Evolutionary conservation across 2,329 filamentous ascomycete species (phyloP).

Genomic region (Hymenoscyphus occultus): DNA sequence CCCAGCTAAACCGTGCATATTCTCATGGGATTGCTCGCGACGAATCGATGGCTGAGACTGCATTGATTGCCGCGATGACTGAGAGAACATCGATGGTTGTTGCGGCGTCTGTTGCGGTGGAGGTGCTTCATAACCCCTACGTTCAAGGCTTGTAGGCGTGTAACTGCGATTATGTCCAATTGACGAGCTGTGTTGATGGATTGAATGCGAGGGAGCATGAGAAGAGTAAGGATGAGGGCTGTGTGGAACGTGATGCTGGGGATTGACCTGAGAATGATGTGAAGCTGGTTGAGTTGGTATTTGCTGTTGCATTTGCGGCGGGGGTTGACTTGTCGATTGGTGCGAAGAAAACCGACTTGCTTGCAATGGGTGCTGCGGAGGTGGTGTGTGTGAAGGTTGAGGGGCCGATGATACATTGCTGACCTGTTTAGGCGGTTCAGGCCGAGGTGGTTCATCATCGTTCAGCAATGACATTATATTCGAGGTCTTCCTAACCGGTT

Average conservation of each 20-base stretch:
- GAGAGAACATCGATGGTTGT: constrained; percentile 30
- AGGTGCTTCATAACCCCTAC: constrained; percentile 41
- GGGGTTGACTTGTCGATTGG: constrained; percentile 32
- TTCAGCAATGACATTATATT: constrained; percentile 62
- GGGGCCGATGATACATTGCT: constrained; percentile 26
- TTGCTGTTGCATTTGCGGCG: constrained; percentile 30
- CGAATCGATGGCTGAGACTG: constrained; percentile 30
- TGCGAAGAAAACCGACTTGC: constrained; percentile 40
- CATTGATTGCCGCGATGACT: constrained; percentile 31
- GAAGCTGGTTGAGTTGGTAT: constrained; percentile 44
- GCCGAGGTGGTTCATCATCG: constrained; percentile 45
- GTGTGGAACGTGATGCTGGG: constrained; percentile 39
- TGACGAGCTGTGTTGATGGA: constrained; percentile 48
- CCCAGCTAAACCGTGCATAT: constrained; percentile 30
- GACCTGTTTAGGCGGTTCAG: constrained; percentile 29
- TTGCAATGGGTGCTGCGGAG: constrained; percentile 31
- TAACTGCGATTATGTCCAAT: constrained; percentile 33
- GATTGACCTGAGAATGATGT: not conserved
- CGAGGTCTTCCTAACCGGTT: constrained; percentile 56
- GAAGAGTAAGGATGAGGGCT: constrained; percentile 44
- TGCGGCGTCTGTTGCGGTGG: constrained; percentile 33
- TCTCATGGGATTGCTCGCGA: constrained; percentile 32
- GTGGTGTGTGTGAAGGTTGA: constrained; percentile 27
- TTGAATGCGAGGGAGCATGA: constrained; percentile 45
- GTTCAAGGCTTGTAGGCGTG: constrained; percentile 32